A percentile compares a stretch with the other conserved stretches of the same genome.
Conservation (phyloP, 495 filamentous ascomycete species). For the Aspergillus asperescens region DNA sequence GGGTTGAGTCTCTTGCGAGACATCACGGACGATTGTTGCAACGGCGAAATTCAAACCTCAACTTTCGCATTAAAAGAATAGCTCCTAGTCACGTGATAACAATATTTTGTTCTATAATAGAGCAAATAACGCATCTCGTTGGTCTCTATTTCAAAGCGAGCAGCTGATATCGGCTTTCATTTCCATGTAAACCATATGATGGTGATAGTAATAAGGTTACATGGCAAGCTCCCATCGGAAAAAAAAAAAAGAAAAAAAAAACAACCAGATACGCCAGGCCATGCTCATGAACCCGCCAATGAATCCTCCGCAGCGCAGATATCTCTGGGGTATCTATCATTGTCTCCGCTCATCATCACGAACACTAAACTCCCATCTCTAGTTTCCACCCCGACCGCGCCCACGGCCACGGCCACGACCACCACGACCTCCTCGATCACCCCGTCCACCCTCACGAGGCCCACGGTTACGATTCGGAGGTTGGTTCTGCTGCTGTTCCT, state of each 20-base stretch:
- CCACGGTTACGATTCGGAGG: constrained; percentile 65
- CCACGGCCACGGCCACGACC: constrained; percentile 52
- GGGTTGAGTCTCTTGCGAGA: constrained; percentile 42
- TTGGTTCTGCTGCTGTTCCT: constrained; percentile 74
- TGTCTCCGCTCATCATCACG: constrained; percentile 12
- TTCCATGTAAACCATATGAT: constrained; percentile 3
- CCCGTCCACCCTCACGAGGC: constrained; percentile 52
- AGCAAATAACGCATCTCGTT: too few relatives aligned
- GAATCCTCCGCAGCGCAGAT: constrained; percentile 25
- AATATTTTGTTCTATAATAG: too few relatives aligned
- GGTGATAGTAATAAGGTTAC: constrained; percentile 20
- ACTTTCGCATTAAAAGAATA: too few relatives aligned
- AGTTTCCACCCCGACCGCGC: constrained; percentile 31
- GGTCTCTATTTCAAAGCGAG: too few relatives aligned
- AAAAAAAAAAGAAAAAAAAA: constrained; percentile 26
- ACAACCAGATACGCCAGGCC: constrained; percentile 45
- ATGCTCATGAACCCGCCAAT: constrained; percentile 39
- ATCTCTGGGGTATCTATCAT: constrained; percentile 42
- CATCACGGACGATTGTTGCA: constrained; percentile 34
- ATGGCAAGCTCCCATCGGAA: constrained; percentile 34
- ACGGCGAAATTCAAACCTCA: too few relatives aligned
- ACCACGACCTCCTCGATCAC: constrained; percentile 44
- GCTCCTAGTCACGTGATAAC: constrained; percentile 14
- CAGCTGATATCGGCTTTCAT: constrained; percentile 5
- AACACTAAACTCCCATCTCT: constrained; percentile 10